Evolutionary conservation across 2,329 filamentous ascomycete species (phyloP), one percentile per base, ranked within the genome.

Genomic region (Alternaria brassicicola): DNA sequence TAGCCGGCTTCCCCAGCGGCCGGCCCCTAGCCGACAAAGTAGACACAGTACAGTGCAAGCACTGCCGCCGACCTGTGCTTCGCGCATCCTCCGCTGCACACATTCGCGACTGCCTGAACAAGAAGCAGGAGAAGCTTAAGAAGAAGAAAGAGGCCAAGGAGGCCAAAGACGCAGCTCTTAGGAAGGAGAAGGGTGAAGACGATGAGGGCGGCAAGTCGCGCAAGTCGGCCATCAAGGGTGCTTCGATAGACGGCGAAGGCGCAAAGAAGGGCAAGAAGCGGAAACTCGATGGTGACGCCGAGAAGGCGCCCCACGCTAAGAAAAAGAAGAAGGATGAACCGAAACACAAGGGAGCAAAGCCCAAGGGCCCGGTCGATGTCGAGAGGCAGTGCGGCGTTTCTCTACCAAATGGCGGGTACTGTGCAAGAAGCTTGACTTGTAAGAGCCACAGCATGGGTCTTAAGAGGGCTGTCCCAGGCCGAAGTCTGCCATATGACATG

Each of bases 301-400:
- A 92, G 52, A 95, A 95, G 79, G 90, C 86, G 15, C 89, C 90
- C 0, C 95, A 94, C 55, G 72, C 75, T 78, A 86, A 88, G 65
- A 96, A 96, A 82, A 97, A 96, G 82, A 96, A 96, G 82, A 96
- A 96, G 80, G 92, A 97, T 62, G 92, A 96, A 72, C 89, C 89
- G 1, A 96, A 96, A 75, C 84, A 88, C 19, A 96, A 96, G 78
- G 83, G 86, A 1, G 85, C 91, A 0, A 97, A 97, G 71, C 89
- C 91, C 0, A 96, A 96, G 82, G 92, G 92, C 0, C 93, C 93
- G 3, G 93, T 97, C 38, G 93, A 97, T 78, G 93, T 97, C 19
- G 93, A 97, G 80, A 88, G 90, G 69, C 93, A 97, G 79, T 97
- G 93, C 71, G 93, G 93, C 83, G 93, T 97, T 35, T 84, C 89